Evolutionary conservation across 148 eudicot species (phyloP), one percentile per base, ranked within the genome.

Genomic region (Rhododendron vialii): DNA sequence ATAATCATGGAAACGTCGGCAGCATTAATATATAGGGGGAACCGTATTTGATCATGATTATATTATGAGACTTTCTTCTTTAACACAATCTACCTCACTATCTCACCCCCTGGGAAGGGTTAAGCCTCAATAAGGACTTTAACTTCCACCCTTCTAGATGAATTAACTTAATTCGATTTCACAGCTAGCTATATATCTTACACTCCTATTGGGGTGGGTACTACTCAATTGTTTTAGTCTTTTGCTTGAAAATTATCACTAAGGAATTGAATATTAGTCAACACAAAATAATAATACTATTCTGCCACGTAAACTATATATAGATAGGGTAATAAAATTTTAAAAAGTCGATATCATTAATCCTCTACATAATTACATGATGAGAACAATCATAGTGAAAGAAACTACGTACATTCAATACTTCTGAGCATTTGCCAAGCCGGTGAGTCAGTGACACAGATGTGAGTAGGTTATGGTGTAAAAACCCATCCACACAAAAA

Each of bases 1-100:
- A 80, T 80, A 80, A 80, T 80, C 35, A 80, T 80, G 82, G 82
- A 53, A n/a, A n/a, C 33, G 83, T 81, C 83, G 83, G 83, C 83
- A 81, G 33, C 1, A 71, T 71, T 71, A 71, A 30, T 30, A 28
- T 13, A 71, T 3, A 13, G 76, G 28, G 76, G 38, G 38, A 71
- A 71, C 76, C 83, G 33, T 51, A n/a, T 48, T n/a, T 28, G 61
- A 36, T 80, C 30, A 13, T 50, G 20, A 48, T 80, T 50, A 26
- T 80, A 51, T 28, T 14, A 30, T 18, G 65, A 81, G 65, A 53
- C 41, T 80, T 50, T 48, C 67, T 53, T 81, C 45, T 53, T 18
- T 28, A 41, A 41, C 67, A 18, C 24, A 81, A 33, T 10, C 57
- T 50, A 47, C 82, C 81, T 28, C 14, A 24, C n/a, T 15, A 79